Conservation (phyloP, 2,329 filamentous ascomycete species). For the Tolypocladium nubicola region DNA sequence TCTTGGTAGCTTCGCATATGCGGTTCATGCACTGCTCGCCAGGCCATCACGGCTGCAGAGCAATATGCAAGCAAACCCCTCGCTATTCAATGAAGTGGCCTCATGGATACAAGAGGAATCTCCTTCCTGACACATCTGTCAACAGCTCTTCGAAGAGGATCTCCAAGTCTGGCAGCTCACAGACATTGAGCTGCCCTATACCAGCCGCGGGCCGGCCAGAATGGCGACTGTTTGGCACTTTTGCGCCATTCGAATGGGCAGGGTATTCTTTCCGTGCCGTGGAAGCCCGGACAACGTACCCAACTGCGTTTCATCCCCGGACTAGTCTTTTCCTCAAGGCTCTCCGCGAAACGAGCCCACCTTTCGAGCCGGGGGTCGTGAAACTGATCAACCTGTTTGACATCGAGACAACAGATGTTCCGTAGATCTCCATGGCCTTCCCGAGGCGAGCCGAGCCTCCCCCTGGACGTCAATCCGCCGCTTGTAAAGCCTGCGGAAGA, state of each 20-base stretch:
- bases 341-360: conserved; percentile 16
- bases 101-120: too few species aligned
- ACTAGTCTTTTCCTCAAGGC: conserved; percentile 3
- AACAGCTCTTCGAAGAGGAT: too few species aligned
- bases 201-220: too few species aligned
- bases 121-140: too few species aligned
- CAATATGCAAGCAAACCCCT: too few species aligned
- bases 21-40: too few species aligned
- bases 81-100: too few species aligned
- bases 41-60: too few species aligned
- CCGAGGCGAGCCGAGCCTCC: conserved; percentile 15
- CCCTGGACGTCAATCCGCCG: conserved; percentile 25
- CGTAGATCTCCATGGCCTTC: conserved; percentile 13
- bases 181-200: too few species aligned
- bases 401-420: conserved; percentile 11
- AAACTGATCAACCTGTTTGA: conserved; percentile 11
- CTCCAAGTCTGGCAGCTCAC: too few species aligned
- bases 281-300: conserved; percentile 25
- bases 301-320: conserved; percentile 9
- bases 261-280: conserved; percentile 35
- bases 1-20: too few species aligned
- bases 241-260: conserved; percentile 9
- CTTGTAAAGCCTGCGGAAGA: conserved; percentile 16
- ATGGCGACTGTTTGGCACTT: not conserved
- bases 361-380: conserved; percentile 16